Evolutionary conservation across 177 flowering plant genomes (phyloP).

Genomic region (Vitis hybrid): DNA sequence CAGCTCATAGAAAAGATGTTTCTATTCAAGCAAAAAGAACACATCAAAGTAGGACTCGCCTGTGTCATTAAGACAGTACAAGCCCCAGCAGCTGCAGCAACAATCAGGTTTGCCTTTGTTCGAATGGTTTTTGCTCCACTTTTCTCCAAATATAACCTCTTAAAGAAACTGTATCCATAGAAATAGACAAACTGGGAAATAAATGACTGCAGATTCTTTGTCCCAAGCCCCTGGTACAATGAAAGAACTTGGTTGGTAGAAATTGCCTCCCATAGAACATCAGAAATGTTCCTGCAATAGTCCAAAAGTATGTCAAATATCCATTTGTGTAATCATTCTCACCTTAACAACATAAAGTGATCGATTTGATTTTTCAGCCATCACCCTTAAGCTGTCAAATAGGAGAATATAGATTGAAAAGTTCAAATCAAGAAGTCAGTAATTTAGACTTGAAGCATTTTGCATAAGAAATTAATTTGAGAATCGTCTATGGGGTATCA

Average conservation of each 20-base stretch:
- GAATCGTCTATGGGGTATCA: neutral
- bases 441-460: neutral
- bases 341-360: neutral
- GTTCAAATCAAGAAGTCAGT: neutral
- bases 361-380: neutral
- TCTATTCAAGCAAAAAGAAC: neutral
- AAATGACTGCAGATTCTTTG: conserved; percentile 68
- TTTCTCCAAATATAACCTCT: conserved; percentile 49
- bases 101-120: conserved; percentile 56
- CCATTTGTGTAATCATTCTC: neutral
- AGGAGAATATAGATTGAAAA: neutral
- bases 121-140: conserved; percentile 53
- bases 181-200: conserved; percentile 64
- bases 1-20: neutral
- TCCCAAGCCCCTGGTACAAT: conserved; percentile 70
- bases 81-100: conserved; percentile 79
- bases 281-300: conserved; percentile 51
- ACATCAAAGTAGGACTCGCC: conserved; percentile 27
- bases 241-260: conserved; percentile 52
- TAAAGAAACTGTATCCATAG: conserved; percentile 69
- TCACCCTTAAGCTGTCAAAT: neutral
- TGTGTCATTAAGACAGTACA: conserved; percentile 57
- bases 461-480: neutral
- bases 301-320: conserved; percentile 1
- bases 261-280: conserved; percentile 71